Percentiles rank a stretch among this genome's conserved stretches.
Evolutionary conservation across 2,329 filamentous ascomycete genomes (phyloP).

Genomic region (Apiospora saccharicola): DNA sequence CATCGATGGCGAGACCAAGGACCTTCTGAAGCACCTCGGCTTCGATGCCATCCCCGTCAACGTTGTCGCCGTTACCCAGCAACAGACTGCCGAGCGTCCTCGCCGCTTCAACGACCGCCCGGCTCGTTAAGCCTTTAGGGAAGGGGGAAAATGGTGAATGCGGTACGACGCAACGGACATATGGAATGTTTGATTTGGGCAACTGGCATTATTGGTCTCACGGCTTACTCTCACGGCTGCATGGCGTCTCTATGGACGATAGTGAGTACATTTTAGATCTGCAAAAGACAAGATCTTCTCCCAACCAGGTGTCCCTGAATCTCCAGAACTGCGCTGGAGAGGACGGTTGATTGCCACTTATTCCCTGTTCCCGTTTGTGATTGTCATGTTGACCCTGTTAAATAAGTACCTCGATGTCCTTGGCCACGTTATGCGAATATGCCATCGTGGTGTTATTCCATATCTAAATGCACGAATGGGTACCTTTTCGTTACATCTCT

Average conservation of each 20-base stretch:
- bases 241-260: slow-evolving; percentile 64
- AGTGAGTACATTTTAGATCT: slow-evolving; percentile 67
- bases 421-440: background rate
- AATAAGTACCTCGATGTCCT: background rate
- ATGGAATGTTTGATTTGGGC: slow-evolving; percentile 46
- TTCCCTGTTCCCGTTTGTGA: background rate
- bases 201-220: slow-evolving; percentile 52
- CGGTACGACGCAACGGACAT: slow-evolving; percentile 25
- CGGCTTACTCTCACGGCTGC: slow-evolving; percentile 43
- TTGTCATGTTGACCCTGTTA: background rate
- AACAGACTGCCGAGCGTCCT: slow-evolving; percentile 82
- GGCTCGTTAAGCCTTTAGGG: slow-evolving; percentile 34
- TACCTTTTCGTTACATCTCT: background rate
- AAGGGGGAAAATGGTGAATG: slow-evolving; percentile 15
- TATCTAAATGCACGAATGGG: background rate
- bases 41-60: slow-evolving; percentile 99
- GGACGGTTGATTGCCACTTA: slow-evolving; percentile 93
- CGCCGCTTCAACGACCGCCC: slow-evolving; percentile 78
- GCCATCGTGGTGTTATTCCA: background rate
- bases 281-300: slow-evolving; percentile 64
- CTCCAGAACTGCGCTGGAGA: slow-evolving; percentile 64
- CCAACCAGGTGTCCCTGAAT: slow-evolving; percentile 90
- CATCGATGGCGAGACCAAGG: slow-evolving; percentile 97
- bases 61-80: slow-evolving; percentile 88
- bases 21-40: slow-evolving; percentile 97